Evolutionary conservation across 176 grass and related monocot genomes (phyloP), one percentile per base, ranked within the genome.

Genomic region (Themeda triandra): DNA sequence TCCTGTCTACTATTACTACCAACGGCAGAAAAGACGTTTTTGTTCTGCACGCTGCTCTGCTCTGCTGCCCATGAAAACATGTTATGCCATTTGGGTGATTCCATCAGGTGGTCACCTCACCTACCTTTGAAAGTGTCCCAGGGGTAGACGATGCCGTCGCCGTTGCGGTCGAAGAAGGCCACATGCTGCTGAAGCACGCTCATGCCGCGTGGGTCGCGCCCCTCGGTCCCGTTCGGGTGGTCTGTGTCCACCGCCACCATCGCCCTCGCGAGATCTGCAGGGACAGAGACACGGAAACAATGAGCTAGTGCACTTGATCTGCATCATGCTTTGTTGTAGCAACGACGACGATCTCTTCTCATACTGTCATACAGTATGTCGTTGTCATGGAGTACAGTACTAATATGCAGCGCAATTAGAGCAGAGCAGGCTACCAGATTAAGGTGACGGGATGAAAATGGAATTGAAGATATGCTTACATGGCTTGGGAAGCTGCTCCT

Each of bases 171-270:
- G 75, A 94, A 94, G 87, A 92, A 94, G 42, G 92, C 64, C 1
- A 35, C 92, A 76, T 94, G 92, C 73, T 94, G 89, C 87, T 94
- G 92, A 10, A 94, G 77, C 68, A 94, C 92, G 35, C 69, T 94
- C 83, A 91, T 78, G 6, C 84, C 76, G 18, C 74, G 69, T 75
- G 75, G 24, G 65, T 94, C 92, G 35, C 83, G 62, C 4, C 82
- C 92, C 27, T 62, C 40, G 11, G 86, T 93, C 13, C 92, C 92
- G 23, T 77, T 30, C 9, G 86, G 92, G 29, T 91, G 73, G 82
- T 79, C 88, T 73, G 85, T 36, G 71, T 93, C 92, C 51, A 91
- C 88, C 13, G 92, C 92, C 5, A 6, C 82, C 25, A 93, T 30
- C 19, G 82, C 92, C 80, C 92, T 71, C 40, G 92, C 85, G 8